Percentiles rank a stretch among this genome's conserved stretches.
phyloP scores from a whole-genome alignment of 352 stramenopile genomes.

The Pythium myriotylum region DNA sequence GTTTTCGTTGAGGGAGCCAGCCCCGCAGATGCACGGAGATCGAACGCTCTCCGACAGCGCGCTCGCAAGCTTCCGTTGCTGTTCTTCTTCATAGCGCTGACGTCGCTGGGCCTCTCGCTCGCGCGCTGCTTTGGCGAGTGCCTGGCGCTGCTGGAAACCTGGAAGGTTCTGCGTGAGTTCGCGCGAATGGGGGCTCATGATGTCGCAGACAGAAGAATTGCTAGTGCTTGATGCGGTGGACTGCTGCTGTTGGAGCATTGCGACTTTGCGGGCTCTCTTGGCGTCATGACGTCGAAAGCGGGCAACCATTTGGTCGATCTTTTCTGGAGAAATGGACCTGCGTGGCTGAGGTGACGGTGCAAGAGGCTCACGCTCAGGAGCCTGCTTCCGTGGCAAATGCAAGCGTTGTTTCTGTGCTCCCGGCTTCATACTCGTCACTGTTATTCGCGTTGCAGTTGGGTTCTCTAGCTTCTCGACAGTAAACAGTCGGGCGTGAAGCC shows the following conservation, averaged over 20 bases:
- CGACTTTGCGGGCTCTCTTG: slow-evolving; percentile 11
- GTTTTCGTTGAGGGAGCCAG: background rate
- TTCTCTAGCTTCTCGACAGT: background rate
- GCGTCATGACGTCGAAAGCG: slow-evolving; percentile 17
- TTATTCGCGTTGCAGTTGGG: background rate
- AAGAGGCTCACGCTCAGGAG: too few relatives aligned
- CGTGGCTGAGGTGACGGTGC: too few relatives aligned
- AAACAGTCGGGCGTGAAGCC: slow-evolving; percentile 16
- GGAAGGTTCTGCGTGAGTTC: slow-evolving; percentile 41
- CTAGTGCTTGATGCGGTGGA: background rate
- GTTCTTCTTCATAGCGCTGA: background rate
- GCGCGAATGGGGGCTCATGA: slow-evolving; percentile 44
- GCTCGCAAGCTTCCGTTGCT: background rate
- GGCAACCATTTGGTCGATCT: slow-evolving; percentile 20
- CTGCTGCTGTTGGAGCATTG: slow-evolving; percentile 1
- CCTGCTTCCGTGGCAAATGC: too few relatives aligned
- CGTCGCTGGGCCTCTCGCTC: slow-evolving; percentile 13
- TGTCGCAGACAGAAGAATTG: slow-evolving; percentile 20
- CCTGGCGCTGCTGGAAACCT: slow-evolving; percentile 39
- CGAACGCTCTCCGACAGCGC: background rate
- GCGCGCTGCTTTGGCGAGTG: slow-evolving; percentile 15
- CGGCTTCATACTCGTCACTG: background rate
- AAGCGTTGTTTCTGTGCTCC: background rate
- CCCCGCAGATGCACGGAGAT: slow-evolving; percentile 21
- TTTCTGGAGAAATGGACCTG: slow-evolving; percentile 13